Percentiles rank a stretch among this genome's conserved stretches.
Evolutionary conservation across 2,329 filamentous ascomycete genomes (phyloP).

Genomic region (Beauveria scarabaeidicola): DNA sequence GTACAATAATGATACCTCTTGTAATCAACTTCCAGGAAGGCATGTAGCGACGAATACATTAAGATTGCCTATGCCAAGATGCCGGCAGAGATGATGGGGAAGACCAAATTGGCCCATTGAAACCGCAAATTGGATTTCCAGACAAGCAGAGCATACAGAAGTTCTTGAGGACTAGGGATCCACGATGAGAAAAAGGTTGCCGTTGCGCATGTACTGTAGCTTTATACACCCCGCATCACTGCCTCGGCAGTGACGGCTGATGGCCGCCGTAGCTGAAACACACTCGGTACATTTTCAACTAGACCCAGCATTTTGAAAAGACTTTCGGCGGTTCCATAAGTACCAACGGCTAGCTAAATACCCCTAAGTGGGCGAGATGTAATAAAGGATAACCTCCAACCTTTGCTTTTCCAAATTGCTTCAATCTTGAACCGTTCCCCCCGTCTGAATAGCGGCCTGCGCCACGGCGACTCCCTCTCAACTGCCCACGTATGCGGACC

Average conservation of each 20-base stretch:
- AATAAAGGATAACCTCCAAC: not conserved
- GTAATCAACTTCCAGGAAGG: constrained; percentile 8
- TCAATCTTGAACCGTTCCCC: not conserved
- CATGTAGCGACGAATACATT: not conserved
- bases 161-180: too few relatives aligned
- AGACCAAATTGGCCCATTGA: not conserved
- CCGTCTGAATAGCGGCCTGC: not conserved
- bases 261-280: not conserved
- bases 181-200: too few relatives aligned
- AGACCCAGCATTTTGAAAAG: too few relatives aligned
- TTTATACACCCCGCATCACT: not conserved
- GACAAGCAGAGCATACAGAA: too few relatives aligned
- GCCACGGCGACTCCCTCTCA: not conserved
- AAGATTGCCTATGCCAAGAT: not conserved
- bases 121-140: not conserved
- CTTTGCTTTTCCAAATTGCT: not conserved
- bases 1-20: constrained; percentile 19
- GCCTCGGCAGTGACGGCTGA: not conserved
- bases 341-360: not conserved
- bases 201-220: too few relatives aligned
- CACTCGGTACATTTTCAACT: not conserved
- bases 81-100: not conserved
- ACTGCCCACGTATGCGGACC: not conserved
- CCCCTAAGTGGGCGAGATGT: not conserved
- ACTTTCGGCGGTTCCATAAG: not conserved